Evolutionary conservation across 2,329 filamentous ascomycete genomes (phyloP).

Genomic region (Hortaea sp.): DNA sequence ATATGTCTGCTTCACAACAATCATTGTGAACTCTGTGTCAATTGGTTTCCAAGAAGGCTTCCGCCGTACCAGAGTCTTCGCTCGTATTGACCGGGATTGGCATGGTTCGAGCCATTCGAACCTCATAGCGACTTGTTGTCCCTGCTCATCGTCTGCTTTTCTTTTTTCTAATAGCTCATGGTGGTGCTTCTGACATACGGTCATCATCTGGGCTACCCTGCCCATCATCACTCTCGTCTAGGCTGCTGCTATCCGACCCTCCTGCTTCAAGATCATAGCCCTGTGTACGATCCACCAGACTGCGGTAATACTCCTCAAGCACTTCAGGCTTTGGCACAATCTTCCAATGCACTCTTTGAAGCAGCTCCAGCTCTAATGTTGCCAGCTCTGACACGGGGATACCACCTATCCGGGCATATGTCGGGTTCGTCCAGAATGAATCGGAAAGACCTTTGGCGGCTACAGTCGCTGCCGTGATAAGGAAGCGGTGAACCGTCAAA

Average conservation of each 20-base stretch:
- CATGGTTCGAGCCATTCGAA: no score
- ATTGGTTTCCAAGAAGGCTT: no score
- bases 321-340: slow-evolving; percentile 95
- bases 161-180: background rate
- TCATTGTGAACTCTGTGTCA: no score
- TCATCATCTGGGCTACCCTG: slow-evolving; percentile 1
- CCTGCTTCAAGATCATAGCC: slow-evolving; percentile 44
- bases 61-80: no score
- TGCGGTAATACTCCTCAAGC: slow-evolving; percentile 84
- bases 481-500: slow-evolving; percentile 89
- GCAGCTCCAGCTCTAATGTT: slow-evolving; percentile 82
- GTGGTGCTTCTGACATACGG: slow-evolving; percentile 3
- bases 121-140: no score
- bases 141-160: no score
- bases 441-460: slow-evolving; percentile 93
- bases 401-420: slow-evolving; percentile 87
- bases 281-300: slow-evolving; percentile 60
- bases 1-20: no score
- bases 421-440: slow-evolving; percentile 96
- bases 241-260: slow-evolving; percentile 8
- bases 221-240: slow-evolving; percentile 7
- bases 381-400: slow-evolving; percentile 85
- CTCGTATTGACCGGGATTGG: no score
- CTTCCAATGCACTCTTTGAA: slow-evolving; percentile 88
- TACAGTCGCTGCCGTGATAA: slow-evolving; percentile 91